phyloP scores from a whole-genome alignment of 495 filamentous ascomycete genomes.

The Penicillium parvum region DNA sequence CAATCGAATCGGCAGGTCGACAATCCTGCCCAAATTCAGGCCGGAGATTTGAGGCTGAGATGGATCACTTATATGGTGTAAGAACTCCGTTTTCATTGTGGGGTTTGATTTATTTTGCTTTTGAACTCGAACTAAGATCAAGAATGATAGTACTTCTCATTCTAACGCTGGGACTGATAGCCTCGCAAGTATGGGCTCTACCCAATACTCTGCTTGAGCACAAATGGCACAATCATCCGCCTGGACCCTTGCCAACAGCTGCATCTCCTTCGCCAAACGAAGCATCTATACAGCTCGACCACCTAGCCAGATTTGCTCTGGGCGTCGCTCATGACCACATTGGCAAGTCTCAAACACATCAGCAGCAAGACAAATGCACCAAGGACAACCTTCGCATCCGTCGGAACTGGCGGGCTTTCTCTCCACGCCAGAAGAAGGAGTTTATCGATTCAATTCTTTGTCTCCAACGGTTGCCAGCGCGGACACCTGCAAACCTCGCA shows the following conservation, averaged over 20 bases:
- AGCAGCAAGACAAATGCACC: not conserved
- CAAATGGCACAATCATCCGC: not conserved
- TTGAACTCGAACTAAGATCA: no score
- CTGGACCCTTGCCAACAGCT: not conserved
- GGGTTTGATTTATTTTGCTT: no score
- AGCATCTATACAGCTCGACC: not conserved
- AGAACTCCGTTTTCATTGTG: no score
- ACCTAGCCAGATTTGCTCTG: constrained; percentile 2
- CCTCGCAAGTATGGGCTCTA: not conserved
- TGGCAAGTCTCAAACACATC: not conserved
- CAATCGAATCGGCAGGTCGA: no score
- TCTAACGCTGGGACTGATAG: not conserved
- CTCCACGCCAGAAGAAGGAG: constrained; percentile 41
- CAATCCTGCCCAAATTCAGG: no score
- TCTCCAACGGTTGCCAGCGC: constrained; percentile 49
- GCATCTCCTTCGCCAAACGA: not conserved
- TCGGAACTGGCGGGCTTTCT: constrained; percentile 43
- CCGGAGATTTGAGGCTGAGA: no score
- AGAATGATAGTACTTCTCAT: not conserved
- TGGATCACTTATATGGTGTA: no score
- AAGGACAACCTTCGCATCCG: constrained; percentile 37
- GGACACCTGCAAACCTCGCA: constrained; percentile 35
- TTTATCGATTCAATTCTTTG: constrained; percentile 66
- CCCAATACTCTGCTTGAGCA: not conserved
- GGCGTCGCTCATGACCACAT: not conserved